phyloP scores from a whole-genome alignment of 805 yeast species.

The Cyberlindnera japonica region DNA sequence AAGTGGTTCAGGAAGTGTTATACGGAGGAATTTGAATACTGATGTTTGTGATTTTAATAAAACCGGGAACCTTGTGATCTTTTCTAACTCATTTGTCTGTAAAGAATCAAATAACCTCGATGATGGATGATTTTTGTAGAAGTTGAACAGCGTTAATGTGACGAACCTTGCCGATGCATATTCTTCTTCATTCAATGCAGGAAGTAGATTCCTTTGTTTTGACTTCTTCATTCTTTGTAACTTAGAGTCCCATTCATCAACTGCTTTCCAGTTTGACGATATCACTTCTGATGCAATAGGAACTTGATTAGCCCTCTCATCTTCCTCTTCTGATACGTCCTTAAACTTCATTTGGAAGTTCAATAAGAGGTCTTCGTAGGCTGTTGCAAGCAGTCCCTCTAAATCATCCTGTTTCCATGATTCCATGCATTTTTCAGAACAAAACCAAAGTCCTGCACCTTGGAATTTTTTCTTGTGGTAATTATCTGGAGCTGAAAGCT shows the following conservation, averaged over 20 bases:
- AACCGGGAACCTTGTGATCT: constrained; percentile 43
- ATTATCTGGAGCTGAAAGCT: constrained; percentile 22
- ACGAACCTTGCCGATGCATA: constrained; percentile 50
- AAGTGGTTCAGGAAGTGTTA: constrained; percentile 35
- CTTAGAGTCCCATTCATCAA: constrained; percentile 36
- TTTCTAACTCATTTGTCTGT: constrained; percentile 50
- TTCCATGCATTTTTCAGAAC: constrained; percentile 42
- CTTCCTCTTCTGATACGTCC: constrained; percentile 13
- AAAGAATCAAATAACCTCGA: constrained; percentile 34
- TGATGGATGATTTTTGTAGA: constrained; percentile 22
- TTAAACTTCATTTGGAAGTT: constrained; percentile 31
- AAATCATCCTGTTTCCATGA: constrained; percentile 36
- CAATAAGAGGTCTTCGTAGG: constrained; percentile 32
- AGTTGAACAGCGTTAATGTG: constrained; percentile 34
- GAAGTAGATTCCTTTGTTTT: constrained; percentile 35
- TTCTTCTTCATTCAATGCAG: constrained; percentile 49
- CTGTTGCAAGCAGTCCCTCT: constrained; percentile 32
- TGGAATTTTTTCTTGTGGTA: constrained; percentile 21
- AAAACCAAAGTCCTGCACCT: constrained; percentile 50
- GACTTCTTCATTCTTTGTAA: constrained; percentile 33
- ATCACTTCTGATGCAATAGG: constrained; percentile 21
- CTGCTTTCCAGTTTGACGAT: constrained; percentile 36
- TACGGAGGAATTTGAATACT: constrained; percentile 45
- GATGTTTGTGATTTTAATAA: constrained; percentile 44
- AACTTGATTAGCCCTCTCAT: constrained; percentile 6